Percentiles rank a stretch among this genome's conserved stretches.
These are phyloP conservation scores for Leccinum huronense DNA, from an alignment of 1,284 basidiomycete species.

Conservation along the genomic window DNA sequence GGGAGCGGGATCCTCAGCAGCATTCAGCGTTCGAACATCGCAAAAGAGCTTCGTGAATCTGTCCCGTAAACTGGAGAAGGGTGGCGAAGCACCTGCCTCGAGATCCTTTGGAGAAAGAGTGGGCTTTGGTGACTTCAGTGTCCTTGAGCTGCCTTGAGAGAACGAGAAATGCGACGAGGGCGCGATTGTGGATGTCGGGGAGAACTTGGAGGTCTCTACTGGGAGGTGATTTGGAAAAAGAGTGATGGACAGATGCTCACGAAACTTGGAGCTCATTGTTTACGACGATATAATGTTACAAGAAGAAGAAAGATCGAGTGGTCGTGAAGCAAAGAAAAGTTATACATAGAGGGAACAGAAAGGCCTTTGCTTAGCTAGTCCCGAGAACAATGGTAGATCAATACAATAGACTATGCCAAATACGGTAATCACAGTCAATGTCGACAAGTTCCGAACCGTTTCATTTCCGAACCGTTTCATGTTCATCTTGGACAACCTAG, in stretches of 20 bases:
- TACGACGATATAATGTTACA: neutral
- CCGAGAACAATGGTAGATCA: conserved; percentile 28
- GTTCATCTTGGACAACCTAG: neutral
- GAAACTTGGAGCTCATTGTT: conserved; percentile 33
- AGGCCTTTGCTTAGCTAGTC: neutral
- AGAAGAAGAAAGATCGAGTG: conserved; percentile 13
- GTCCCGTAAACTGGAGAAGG: conserved; percentile 27
- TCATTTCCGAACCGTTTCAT: neutral
- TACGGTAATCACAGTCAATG: conserved; percentile 16
- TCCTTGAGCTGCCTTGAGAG: conserved; percentile 18
- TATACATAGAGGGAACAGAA: neutral
- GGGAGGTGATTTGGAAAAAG: conserved; percentile 13
- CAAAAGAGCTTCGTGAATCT: conserved; percentile 40
- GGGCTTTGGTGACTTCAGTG: conserved; percentile 9
- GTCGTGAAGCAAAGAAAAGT: conserved; percentile 12
- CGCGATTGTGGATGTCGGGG: conserved; percentile 35
- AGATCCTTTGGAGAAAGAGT: conserved; percentile 25
- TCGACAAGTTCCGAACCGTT: neutral
- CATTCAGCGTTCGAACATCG: conserved; percentile 34
- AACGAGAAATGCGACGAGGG: conserved; percentile 26
- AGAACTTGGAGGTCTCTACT: conserved; percentile 36
- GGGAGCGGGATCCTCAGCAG: conserved; percentile 29
- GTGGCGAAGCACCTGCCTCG: conserved; percentile 28
- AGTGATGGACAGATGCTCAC: conserved; percentile 37
- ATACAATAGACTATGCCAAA: conserved; percentile 22